phyloP scores from a whole-genome alignment of 805 yeast species.

The Ogataea ganodermae region DNA sequence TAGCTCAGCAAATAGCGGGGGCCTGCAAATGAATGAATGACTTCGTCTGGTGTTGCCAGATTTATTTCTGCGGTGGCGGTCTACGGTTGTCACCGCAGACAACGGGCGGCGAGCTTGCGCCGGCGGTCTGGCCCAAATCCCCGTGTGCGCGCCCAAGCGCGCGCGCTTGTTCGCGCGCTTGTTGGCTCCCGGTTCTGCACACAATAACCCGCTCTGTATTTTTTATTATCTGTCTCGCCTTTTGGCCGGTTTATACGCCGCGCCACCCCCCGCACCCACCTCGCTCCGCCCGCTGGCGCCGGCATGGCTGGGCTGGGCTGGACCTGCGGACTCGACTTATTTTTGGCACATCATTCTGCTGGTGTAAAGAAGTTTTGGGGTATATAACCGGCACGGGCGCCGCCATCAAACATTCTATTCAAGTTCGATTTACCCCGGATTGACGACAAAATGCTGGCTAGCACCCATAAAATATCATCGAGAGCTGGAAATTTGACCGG shows the following conservation, averaged over 20 bases:
- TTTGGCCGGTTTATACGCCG: background rate
- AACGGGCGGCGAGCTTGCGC: too few relatives aligned
- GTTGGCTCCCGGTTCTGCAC: too few relatives aligned
- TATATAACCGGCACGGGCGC: constrained; percentile 5
- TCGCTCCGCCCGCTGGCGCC: background rate
- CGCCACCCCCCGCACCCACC: background rate
- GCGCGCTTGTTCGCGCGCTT: background rate
- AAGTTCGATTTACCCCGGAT: background rate
- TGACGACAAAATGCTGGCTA: background rate
- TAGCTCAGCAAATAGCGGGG: background rate
- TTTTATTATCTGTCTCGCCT: background rate
- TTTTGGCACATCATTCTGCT: background rate
- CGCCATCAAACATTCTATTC: background rate
- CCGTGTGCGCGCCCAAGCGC: background rate
- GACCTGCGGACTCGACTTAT: background rate
- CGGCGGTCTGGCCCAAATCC: too few relatives aligned
- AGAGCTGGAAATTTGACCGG: background rate
- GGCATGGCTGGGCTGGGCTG: constrained; percentile 3
- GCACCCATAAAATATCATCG: background rate
- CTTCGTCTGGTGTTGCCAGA: background rate
- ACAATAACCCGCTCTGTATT: background rate
- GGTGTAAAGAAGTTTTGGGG: constrained; percentile 2
- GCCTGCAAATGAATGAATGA: background rate
- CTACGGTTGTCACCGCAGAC: too few relatives aligned
- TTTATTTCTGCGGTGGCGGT: background rate